Percentiles rank a stretch among this genome's conserved stretches.
phyloP scores from a whole-genome alignment of 192 early-diverging fungal genomes.

The Coemansia sp. region DNA sequence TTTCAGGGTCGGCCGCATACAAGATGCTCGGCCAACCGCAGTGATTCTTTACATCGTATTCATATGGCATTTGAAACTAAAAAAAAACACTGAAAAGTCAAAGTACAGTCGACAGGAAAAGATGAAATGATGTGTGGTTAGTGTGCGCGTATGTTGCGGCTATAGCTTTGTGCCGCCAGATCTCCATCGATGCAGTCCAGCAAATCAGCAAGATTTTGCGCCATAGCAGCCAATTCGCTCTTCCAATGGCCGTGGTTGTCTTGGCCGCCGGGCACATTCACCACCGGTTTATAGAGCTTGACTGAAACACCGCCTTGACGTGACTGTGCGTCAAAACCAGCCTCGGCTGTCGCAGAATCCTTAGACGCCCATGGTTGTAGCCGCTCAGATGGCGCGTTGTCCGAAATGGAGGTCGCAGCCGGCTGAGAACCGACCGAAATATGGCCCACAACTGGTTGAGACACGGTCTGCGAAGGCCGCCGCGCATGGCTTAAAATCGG shows the following conservation, averaged over 20 bases:
- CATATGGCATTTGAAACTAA: too few relatives aligned
- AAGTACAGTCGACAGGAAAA: too few relatives aligned
- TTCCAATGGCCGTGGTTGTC: constrained; percentile 13
- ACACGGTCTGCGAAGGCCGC: background rate
- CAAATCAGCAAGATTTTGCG: constrained; percentile 18
- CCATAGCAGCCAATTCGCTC: constrained; percentile 16
- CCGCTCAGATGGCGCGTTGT: background rate
- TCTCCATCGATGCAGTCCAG: constrained; percentile 17
- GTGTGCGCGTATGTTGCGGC: background rate
- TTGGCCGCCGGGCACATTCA: background rate
- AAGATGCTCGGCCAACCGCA: too few relatives aligned
- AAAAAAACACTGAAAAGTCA: too few relatives aligned
- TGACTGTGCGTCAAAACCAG: too few relatives aligned
- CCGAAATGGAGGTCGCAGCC: background rate
- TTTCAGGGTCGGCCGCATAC: too few relatives aligned
- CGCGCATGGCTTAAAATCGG: background rate
- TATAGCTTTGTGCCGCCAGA: background rate
- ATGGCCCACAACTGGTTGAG: constrained; percentile 1
- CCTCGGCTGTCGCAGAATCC: too few relatives aligned
- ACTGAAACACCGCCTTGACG: background rate
- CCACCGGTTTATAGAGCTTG: background rate
- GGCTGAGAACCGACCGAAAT: background rate
- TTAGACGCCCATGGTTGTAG: too few relatives aligned
- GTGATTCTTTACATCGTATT: too few relatives aligned
- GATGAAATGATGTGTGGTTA: too few relatives aligned